Conservation (phyloP, 257 asterid species). For the Solanum okadae region DNA sequence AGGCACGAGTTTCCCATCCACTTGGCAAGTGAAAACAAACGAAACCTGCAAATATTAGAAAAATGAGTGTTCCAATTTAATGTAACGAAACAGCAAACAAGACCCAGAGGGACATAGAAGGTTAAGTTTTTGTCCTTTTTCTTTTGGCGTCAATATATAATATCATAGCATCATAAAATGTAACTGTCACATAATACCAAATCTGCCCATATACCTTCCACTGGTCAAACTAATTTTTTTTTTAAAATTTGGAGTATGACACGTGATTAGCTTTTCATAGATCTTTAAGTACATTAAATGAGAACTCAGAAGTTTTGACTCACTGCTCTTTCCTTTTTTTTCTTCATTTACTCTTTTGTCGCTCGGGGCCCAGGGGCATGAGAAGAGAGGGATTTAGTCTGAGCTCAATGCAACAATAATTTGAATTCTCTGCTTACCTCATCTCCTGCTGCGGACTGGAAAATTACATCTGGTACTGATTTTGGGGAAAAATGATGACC, state of each 20-base stretch:
- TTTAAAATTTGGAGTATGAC: not conserved
- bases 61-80: not conserved
- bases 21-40: slow-evolving; percentile 88
- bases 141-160: not conserved
- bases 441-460: slow-evolving; percentile 90
- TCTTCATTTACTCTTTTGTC: not conserved
- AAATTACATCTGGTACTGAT: slow-evolving; percentile 76
- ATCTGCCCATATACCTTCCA: not conserved
- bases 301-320: not conserved
- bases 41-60: slow-evolving; percentile 54
- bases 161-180: not conserved
- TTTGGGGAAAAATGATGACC: slow-evolving; percentile 83
- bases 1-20: slow-evolving; percentile 86
- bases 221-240: not conserved
- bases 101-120: not conserved
- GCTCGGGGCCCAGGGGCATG: not conserved
- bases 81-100: not conserved
- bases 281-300: not conserved
- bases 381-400: not conserved
- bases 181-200: not conserved
- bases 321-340: not conserved
- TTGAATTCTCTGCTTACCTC: slow-evolving; percentile 43
- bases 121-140: not conserved
- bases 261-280: not conserved
- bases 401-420: not conserved